These are phyloP conservation scores for Strigomonas culicis DNA, from an alignment of 208 protist genomes.

Conservation along the genomic window DNA sequence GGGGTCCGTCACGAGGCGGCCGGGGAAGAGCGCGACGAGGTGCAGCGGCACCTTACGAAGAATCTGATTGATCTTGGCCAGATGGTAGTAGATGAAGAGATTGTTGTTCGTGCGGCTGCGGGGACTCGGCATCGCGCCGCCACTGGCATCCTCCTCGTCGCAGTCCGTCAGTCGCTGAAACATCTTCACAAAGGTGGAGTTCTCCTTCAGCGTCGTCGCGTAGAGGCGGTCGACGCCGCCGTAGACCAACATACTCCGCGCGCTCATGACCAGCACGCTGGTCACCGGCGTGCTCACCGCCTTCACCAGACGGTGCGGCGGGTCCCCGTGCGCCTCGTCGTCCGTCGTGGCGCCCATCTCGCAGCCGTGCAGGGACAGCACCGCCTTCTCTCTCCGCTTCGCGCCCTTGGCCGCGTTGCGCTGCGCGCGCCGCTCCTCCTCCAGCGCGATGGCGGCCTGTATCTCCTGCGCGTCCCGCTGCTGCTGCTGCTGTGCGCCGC, in stretches of 20 bases:
- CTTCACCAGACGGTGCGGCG: slow-evolving; percentile 26
- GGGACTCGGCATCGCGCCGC: too few relatives aligned
- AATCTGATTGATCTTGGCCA: background rate
- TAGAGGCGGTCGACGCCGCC: slow-evolving; percentile 42
- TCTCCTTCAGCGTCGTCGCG: slow-evolving; percentile 34
- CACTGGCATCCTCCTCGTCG: background rate
- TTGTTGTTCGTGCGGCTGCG: too few relatives aligned
- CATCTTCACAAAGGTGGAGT: slow-evolving; percentile 41
- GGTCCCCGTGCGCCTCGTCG: slow-evolving; percentile 1
- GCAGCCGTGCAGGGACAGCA: background rate
- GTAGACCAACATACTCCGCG: slow-evolving; percentile 44
- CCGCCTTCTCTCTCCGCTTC: background rate
- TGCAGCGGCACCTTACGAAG: background rate
- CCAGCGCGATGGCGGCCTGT: background rate
- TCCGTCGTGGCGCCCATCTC: background rate
- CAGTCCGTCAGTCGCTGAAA: slow-evolving; percentile 37
- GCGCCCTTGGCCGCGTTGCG: background rate
- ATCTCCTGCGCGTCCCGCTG: background rate
- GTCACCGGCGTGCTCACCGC: slow-evolving; percentile 17
- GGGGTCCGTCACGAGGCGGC: slow-evolving; percentile 12
- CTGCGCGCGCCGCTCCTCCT: background rate
- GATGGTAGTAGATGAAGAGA: background rate
- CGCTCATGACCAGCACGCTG: slow-evolving; percentile 29
- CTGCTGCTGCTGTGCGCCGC: background rate
- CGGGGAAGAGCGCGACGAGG: slow-evolving; percentile 8